Evolutionary conservation across 306 rosid species (phyloP), one percentile per base, ranked within the genome.

Genomic region (Mimosa pudica): DNA sequence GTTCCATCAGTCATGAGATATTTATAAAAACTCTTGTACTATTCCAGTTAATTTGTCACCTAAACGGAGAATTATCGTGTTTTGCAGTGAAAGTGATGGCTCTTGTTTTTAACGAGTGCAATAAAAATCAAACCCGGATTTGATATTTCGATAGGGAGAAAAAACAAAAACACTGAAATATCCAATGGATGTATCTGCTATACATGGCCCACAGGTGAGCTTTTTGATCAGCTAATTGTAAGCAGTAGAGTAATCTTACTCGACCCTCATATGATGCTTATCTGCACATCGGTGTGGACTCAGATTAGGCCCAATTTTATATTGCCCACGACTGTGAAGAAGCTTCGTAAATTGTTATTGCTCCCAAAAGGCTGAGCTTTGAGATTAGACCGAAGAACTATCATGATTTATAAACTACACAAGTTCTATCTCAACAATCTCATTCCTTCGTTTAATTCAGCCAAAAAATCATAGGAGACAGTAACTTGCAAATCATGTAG

Each of bases 1-100:
- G 81, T 62, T 78, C 77, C 77, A 83, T 77, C 80, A 54, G 12
- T 57, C 20, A 41, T 76, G 38, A 79, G 81, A 84, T 74, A 81
- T 82, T 83, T 84, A 52, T 83, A 52, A 32, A 41, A 41, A 44
- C 44, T 83, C 81, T 83, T 89, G 82, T 87, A 77, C 33, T 41
- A 16, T 68, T 71, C 81, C 42, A 1, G 42, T 20, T 24, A n/a
- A 70, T 24, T 4, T 12, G n/a, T 70, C 18, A 14, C 32, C 18
- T 46, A 46, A 70, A 20, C 20, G 20, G 14, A 24, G 20, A 6
- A 8, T 70, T 24, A 20, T 70, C 74, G 2, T 44, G 55, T 14
- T 38, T 38, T 38, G 42, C 42, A 38, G 42, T 38, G 42, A 38
- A 38, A 17, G 20, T 44, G 10, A 70, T 10, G 47, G 11, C 30